These are phyloP conservation scores for Lonicera japonica DNA, from an alignment of 129 eudicot species.

Conservation along the genomic window DNA sequence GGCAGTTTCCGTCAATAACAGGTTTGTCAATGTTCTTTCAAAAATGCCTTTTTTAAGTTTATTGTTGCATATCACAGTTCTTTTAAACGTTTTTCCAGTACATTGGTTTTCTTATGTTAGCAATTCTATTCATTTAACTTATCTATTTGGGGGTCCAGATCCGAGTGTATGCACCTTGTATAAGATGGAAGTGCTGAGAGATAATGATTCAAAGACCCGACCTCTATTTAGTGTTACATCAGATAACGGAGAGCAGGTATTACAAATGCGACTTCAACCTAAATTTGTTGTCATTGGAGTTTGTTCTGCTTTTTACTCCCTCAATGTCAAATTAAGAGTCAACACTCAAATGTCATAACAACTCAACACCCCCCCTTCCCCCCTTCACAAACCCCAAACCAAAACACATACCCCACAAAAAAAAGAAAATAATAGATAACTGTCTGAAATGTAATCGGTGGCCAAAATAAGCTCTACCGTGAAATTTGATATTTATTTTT, in stretches of 20 bases:
- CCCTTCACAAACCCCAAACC: too few relatives aligned
- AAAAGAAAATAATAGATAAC: too few relatives aligned
- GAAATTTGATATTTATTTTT: too few relatives aligned
- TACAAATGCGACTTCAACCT: neutral
- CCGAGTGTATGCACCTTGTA: slow-evolving; percentile 42
- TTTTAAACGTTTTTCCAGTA: neutral
- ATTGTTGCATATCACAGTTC: neutral
- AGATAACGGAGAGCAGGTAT: slow-evolving; percentile 73
- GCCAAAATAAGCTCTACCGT: too few relatives aligned
- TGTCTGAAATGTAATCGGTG: too few relatives aligned
- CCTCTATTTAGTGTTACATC: slow-evolving; percentile 75
- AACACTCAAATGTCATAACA: too few relatives aligned
- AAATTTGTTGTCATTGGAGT: neutral
- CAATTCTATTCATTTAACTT: neutral
- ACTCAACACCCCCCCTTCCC: too few relatives aligned
- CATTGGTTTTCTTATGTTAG: neutral
- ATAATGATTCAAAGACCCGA: slow-evolving; percentile 44
- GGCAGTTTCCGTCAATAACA: slow-evolving; percentile 66
- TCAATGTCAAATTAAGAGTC: too few relatives aligned
- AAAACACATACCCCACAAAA: too few relatives aligned
- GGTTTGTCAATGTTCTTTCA: slow-evolving; percentile 29
- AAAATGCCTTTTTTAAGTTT: neutral
- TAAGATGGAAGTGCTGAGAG: slow-evolving; percentile 83
- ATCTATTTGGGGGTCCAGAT: slow-evolving; percentile 35
- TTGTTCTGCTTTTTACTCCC: slow-evolving; percentile 4